Evolutionary conservation across 2,329 filamentous ascomycete species (phyloP), one percentile per base, ranked within the genome.

Genomic region (Alternaria alternata): DNA sequence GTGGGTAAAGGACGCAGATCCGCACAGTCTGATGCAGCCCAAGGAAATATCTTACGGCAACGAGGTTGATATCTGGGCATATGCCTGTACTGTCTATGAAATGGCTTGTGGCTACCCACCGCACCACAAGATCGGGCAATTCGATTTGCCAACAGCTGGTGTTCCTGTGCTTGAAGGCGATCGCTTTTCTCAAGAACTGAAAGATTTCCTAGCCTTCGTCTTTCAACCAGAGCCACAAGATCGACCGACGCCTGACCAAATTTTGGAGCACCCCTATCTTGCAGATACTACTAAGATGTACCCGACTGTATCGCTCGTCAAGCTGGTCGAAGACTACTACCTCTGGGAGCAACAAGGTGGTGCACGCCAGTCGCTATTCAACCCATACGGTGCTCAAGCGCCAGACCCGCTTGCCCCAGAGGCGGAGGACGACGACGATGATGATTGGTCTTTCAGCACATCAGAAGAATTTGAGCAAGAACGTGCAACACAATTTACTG

Each of bases 101-200:
- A 91, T 94, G 76, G 91, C 92, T 1, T 92, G 90, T 4, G 92
- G 92, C 1, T 81, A 89, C 18, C 91, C 91, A 3, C 92, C 92
- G 0, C 91, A 91, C 66, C 88, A 87, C 42, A 68, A 64, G 22
- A 73, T 67, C 11, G 60, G 64, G n/a, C 71, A 71, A 22, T 70
- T 67, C 16, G 68, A 76, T 11, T 62, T 78, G 5, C 47, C 86
- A 82, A 62, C 82, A 82, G 66, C 75, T 65, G 64, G 77, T 70
- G 66, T 83, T 86, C 91, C 92, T 9, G 84, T 89, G 2, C 84
- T 95, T 0, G 88, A 92, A 64, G 91, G 89, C 7, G 88, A 88
- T 48, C 83, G 87, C 57, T 93, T 91, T 75, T 93, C 91, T 0
- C 80, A 88, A 1, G 84, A 86, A 11, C 80, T 95, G 20, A 89